phyloP scores from a whole-genome alignment of 176 grass and related monocot genomes.

The Olyra latifolia region DNA sequence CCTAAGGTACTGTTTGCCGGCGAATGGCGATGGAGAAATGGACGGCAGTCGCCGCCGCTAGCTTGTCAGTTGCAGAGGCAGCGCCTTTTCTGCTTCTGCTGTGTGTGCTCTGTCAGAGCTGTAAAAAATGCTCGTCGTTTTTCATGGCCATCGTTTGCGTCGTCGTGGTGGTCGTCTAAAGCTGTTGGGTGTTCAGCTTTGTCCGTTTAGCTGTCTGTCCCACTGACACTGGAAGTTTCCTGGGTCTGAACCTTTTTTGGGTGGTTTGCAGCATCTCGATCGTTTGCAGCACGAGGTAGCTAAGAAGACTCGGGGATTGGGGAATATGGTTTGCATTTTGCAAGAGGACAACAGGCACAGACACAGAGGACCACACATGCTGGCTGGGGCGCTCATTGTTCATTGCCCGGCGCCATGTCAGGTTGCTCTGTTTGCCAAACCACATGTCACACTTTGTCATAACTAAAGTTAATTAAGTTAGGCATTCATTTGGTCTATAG shows the following conservation, averaged over 20 bases:
- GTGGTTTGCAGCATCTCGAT: neutral
- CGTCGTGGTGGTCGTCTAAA: neutral
- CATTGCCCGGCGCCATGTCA: too few relatives aligned
- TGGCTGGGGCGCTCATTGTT: too few relatives aligned
- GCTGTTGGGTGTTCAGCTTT: neutral
- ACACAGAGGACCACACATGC: too few relatives aligned
- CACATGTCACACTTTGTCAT: too few relatives aligned
- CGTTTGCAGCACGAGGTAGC: neutral
- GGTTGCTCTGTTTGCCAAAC: too few relatives aligned
- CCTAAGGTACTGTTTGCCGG: too few relatives aligned
- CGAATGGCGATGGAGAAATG: too few relatives aligned
- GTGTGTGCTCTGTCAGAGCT: neutral
- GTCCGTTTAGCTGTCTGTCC: neutral
- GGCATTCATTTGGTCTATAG: too few relatives aligned
- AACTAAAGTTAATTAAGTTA: too few relatives aligned
- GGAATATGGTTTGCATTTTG: neutral
- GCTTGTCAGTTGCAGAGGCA: too few relatives aligned
- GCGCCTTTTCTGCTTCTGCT: neutral
- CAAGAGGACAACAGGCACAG: neutral
- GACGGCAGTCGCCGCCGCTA: too few relatives aligned
- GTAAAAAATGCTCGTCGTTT: neutral
- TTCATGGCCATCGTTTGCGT: neutral
- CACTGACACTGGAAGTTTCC: conserved; percentile 9
- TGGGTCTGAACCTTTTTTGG: neutral
- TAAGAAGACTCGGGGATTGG: neutral